These are phyloP conservation scores for Lichina pygmaea DNA, from an alignment of 495 filamentous ascomycete genomes.

Conservation along the genomic window DNA sequence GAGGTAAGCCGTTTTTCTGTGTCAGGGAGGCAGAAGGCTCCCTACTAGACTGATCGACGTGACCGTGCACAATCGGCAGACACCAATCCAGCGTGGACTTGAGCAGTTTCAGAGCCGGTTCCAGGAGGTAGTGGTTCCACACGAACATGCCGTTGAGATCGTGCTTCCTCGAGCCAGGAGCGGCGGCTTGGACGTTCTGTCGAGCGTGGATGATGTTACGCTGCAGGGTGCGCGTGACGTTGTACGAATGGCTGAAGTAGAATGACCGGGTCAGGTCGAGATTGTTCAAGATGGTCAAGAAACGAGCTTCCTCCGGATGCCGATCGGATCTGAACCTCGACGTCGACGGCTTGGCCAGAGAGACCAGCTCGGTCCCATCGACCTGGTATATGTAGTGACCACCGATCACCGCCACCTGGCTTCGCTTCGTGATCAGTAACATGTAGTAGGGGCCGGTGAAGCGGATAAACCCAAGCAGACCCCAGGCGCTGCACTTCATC, in stretches of 20 bases:
- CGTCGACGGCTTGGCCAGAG: constrained; percentile 36
- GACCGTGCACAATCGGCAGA: constrained; percentile 84
- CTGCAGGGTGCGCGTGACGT: constrained; percentile 79
- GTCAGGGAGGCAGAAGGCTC: constrained; percentile 9
- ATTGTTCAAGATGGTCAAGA: constrained; percentile 68
- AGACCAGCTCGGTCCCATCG: constrained; percentile 81
- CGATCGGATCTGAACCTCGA: constrained; percentile 48
- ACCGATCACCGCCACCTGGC: constrained; percentile 83
- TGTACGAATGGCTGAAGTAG: constrained; percentile 97
- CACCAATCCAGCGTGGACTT: constrained; percentile 85
- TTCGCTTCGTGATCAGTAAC: constrained; percentile 85
- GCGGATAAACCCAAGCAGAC: constrained; percentile 75
- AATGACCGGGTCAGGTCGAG: constrained; percentile 74
- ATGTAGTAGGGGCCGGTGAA: constrained; percentile 97
- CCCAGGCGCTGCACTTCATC: constrained; percentile 77
- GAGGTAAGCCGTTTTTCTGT: not conserved
- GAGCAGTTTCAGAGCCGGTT: constrained; percentile 40
- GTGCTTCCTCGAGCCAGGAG: constrained; percentile 23
- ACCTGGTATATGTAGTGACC: constrained; percentile 91
- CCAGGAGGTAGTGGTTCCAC: constrained; percentile 79
- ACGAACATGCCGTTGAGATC: constrained; percentile 91
- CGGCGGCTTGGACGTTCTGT: constrained; percentile 33
- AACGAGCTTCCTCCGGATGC: constrained; percentile 73
- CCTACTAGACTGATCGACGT: constrained; percentile 57
- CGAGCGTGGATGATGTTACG: constrained; percentile 75